Percentiles rank a stretch among this genome's conserved stretches.
phyloP scores from a whole-genome alignment of 805 yeast species.

The Ogataea sp. region DNA sequence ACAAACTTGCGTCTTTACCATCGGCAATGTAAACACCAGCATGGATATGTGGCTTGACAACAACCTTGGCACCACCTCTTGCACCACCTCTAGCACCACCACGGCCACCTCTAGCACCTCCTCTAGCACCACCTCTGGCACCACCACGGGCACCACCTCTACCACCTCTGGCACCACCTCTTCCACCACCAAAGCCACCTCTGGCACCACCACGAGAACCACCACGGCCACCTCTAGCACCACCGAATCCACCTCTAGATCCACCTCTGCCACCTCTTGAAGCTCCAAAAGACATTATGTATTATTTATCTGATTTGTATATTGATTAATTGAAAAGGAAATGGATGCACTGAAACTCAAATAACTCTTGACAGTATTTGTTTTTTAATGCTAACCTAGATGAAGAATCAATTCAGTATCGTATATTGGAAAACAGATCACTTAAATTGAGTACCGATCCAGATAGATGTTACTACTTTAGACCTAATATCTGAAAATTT shows the following conservation, averaged over 20 bases:
- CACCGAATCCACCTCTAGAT: conserved; percentile 37
- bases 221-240: conserved; percentile 41
- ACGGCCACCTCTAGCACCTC: conserved; percentile 51
- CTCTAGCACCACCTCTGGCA: conserved; percentile 39
- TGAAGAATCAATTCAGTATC: neutral
- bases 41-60: conserved; percentile 97
- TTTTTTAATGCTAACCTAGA: too few relatives aligned
- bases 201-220: conserved; percentile 38
- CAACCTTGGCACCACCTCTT: conserved; percentile 84
- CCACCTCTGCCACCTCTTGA: conserved; percentile 43
- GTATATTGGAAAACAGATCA: too few relatives aligned
- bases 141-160: conserved; percentile 43
- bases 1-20: conserved; percentile 98
- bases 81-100: conserved; percentile 55
- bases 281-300: conserved; percentile 47
- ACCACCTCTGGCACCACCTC: conserved; percentile 46
- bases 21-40: conserved; percentile 99
- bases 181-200: conserved; percentile 42
- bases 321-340: neutral
- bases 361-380: too few relatives aligned
- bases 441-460: too few relatives aligned
- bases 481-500: too few relatives aligned
- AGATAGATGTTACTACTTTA: too few relatives aligned
- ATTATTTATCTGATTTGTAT: neutral
- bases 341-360: neutral